Evolutionary conservation across 1,139 yeast species (phyloP).

Genomic region (Petasospora fabianii): DNA sequence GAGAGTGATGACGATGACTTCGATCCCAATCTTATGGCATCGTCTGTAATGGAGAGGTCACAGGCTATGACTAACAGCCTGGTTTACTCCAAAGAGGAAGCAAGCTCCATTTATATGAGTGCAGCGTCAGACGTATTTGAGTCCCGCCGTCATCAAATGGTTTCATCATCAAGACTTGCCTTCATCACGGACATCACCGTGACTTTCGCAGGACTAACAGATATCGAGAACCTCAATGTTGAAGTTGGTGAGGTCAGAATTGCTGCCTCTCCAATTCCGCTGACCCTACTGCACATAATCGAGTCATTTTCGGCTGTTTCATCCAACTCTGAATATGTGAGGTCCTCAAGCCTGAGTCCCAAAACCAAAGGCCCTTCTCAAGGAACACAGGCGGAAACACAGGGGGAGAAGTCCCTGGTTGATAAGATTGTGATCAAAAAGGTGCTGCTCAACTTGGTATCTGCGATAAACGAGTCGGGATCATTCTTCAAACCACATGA

Average conservation of each 20-base stretch:
- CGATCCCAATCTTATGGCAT: slow-evolving; percentile 34
- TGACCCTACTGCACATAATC: slow-evolving; percentile 26
- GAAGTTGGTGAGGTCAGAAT: slow-evolving; percentile 43
- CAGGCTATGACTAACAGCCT: slow-evolving; percentile 55
- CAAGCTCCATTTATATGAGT: slow-evolving; percentile 78
- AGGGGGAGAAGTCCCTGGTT: slow-evolving; percentile 1
- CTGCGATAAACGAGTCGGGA: slow-evolving; percentile 42
- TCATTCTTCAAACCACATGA: slow-evolving; percentile 34
- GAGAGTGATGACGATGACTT: slow-evolving; percentile 27
- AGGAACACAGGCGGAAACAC: not conserved
- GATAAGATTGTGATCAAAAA: slow-evolving; percentile 18
- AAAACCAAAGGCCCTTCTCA: slow-evolving; percentile 6
- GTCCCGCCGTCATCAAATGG: slow-evolving; percentile 21
- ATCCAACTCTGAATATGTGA: slow-evolving; percentile 28
- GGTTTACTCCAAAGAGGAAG: slow-evolving; percentile 65
- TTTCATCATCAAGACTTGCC: slow-evolving; percentile 18
- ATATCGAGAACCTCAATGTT: slow-evolving; percentile 44
- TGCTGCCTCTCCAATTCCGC: slow-evolving; percentile 39
- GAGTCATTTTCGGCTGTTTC: slow-evolving; percentile 25
- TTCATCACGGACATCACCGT: slow-evolving; percentile 37
- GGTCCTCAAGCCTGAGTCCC: slow-evolving; percentile 30
- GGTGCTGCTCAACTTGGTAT: slow-evolving; percentile 40
- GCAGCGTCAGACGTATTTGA: slow-evolving; percentile 49
- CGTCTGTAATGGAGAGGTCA: slow-evolving; percentile 34
- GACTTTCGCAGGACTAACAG: slow-evolving; percentile 50